Percentiles rank a stretch among this genome's conserved stretches.
phyloP scores from a whole-genome alignment of 2,329 filamentous ascomycete genomes.

The Plectosphaerella sp. region DNA sequence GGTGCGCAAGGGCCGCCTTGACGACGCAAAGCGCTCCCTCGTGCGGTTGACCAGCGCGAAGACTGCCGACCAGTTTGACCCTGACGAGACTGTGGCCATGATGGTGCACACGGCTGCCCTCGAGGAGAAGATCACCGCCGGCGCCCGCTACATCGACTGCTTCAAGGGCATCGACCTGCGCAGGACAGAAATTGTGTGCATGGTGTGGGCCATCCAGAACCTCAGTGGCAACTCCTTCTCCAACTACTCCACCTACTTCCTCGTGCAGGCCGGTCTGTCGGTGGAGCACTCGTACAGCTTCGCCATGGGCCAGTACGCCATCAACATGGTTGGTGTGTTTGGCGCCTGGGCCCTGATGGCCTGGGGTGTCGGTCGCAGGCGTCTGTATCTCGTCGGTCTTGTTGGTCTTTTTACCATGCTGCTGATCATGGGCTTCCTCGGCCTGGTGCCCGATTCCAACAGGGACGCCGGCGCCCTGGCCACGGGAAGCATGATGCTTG shows the following conservation, averaged over 20 bases:
- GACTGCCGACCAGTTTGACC: constrained; percentile 67
- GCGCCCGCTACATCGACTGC: constrained; percentile 75
- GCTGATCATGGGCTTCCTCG: constrained; percentile 78
- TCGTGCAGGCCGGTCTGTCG: constrained; percentile 53
- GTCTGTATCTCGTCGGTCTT: constrained; percentile 72
- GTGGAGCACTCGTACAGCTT: constrained; percentile 51
- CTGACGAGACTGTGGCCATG: constrained; percentile 84
- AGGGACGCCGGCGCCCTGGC: constrained; percentile 62
- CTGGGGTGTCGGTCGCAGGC: constrained; percentile 67
- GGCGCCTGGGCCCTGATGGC: constrained; percentile 80
- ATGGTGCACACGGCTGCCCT: constrained; percentile 86
- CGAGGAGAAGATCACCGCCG: constrained; percentile 69
- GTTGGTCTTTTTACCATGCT: constrained; percentile 72
- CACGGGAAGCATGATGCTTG: constrained; percentile 79
- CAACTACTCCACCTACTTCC: constrained; percentile 58
- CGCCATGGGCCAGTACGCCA: constrained; percentile 60
- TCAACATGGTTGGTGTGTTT: constrained; percentile 77
- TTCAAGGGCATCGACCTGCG: constrained; percentile 76
- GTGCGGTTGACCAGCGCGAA: constrained; percentile 60
- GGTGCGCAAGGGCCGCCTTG: constrained; percentile 59
- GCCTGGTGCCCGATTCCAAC: constrained; percentile 61
- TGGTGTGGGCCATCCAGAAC: constrained; percentile 61
- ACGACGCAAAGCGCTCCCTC: constrained; percentile 63
- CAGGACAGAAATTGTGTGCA: constrained; percentile 67
- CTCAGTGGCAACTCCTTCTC: constrained; percentile 60